Evolutionary conservation across 495 filamentous ascomycete genomes (phyloP).

Genomic region (Polyplosphaeria fusca): DNA sequence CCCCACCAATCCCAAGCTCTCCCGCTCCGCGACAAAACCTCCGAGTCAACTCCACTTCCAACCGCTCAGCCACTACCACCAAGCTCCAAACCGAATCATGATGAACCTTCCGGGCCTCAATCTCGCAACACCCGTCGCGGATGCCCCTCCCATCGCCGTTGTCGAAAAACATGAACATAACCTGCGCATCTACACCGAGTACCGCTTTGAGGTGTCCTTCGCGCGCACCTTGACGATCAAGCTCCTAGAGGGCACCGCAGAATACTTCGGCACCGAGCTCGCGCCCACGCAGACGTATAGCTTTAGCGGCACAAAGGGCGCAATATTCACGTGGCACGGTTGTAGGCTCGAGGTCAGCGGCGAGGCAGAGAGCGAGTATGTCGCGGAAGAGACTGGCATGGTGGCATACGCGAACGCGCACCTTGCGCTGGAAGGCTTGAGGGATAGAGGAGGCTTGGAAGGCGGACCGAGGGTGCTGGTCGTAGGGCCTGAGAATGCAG

Average conservation of each 20-base stretch:
- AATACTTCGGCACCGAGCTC: constrained; percentile 95
- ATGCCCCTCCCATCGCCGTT: constrained; percentile 19
- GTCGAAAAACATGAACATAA: too few relatives aligned
- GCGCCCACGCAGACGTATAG: constrained; percentile 69
- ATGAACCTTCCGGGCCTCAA: constrained; percentile 31
- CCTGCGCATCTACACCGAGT: constrained; percentile 60
- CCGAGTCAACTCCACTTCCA: background rate
- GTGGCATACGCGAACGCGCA: constrained; percentile 80
- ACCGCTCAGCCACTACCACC: background rate
- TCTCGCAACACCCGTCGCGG: constrained; percentile 12
- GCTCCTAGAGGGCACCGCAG: constrained; percentile 78
- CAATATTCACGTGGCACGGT: constrained; percentile 88
- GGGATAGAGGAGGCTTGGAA: constrained; percentile 47
- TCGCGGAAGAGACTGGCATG: constrained; percentile 82
- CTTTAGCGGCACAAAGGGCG: constrained; percentile 78
- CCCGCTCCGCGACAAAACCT: too few relatives aligned
- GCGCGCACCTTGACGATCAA: constrained; percentile 44
- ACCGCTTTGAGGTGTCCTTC: constrained; percentile 85
- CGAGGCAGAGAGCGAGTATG: constrained; percentile 66
- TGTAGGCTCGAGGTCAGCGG: constrained; percentile 75
- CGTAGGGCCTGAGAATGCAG: constrained; percentile 73
- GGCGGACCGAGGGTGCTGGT: constrained; percentile 78
- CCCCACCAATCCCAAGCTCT: too few relatives aligned
- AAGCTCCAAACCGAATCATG: background rate
- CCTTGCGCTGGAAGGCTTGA: constrained; percentile 69